Base-by-base conservation (phyloP, 192 early-diverging fungal species). In the Chytriomyces sp. region DNA sequence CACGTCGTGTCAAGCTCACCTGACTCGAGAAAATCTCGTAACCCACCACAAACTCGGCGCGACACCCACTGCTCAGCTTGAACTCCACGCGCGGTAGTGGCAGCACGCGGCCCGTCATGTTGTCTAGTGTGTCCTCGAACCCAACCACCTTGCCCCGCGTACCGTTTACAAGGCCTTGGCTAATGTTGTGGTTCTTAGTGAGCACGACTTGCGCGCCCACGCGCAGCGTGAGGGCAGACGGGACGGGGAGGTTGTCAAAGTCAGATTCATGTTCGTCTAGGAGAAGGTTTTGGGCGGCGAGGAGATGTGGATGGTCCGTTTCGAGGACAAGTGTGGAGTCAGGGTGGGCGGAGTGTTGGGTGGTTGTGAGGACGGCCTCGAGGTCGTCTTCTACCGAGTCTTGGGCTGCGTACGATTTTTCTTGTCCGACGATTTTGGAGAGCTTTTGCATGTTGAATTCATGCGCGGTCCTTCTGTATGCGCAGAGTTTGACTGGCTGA, bases 151-250 rank as follows among this genome's bases (percentile, higher is more conserved):
- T 38, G 1, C 84, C 84, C 31, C 78, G 59, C 5, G 76, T 56
- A 12, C 84, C 84, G 54, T 86, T 86, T 8, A 84, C 82, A 4
- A 86, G 74, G 6, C 81, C 78, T 2, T 30, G 3, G 25, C 7
- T 1, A 31, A 75, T 36, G 39, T 70, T 55, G n/a, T 78, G 39
- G 64, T 86, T 84, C 38, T 77, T 70, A 19, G 70, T 22, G 5
- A 86, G 65, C 8, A 86, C 38, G 26, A 84, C 82, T 34, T 82
- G 79, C 12, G 80, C 82, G 26, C 78, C 84, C n/a, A 71, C 37
- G 30, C 80, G 79, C 25, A 85, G 76, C 2, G 10, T 12, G n/a
- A 84, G 32, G 5, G 28, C 4, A 17, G 32, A n/a, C 3, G 49
- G 25, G 5, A 70, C 68, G 38, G 68, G 68, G 10, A 73, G 12